These are phyloP conservation scores for Spatholobus suberectus DNA, from an alignment of 306 rosid genomes.

Conservation along the genomic window DNA sequence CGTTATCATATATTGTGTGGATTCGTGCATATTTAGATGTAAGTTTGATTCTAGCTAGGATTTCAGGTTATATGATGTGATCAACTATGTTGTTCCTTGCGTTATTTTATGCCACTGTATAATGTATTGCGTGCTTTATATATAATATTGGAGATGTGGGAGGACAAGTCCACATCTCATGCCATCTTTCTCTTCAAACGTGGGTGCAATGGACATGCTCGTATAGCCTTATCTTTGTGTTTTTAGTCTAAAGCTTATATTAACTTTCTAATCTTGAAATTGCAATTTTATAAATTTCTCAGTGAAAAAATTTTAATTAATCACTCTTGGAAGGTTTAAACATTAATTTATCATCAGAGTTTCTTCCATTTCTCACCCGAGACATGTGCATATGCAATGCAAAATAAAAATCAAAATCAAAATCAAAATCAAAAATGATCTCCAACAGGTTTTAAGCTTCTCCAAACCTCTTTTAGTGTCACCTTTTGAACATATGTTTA, in stretches of 20 bases:
- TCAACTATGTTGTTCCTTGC: background rate
- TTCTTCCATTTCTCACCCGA: no score
- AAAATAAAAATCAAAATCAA: no score
- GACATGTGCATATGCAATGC: no score
- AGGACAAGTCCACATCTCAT: background rate
- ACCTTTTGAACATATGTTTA: no score
- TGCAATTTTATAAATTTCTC: background rate
- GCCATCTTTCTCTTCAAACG: background rate
- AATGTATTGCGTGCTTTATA: background rate
- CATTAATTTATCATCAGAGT: no score
- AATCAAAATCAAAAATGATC: no score
- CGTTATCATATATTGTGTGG: background rate
- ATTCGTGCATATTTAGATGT: background rate
- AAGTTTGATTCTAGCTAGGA: background rate
- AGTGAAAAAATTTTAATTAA: no score
- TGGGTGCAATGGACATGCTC: background rate
- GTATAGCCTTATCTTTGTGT: background rate
- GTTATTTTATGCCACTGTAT: background rate
- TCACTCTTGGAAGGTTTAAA: no score
- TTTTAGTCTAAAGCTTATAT: no score
- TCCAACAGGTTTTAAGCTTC: no score
- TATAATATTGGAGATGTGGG: background rate
- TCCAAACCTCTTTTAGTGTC: no score
- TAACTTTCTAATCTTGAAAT: background rate
- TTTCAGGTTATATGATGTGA: constrained; percentile 3